These are phyloP conservation scores for Zygoascus biomembranicola DNA, from an alignment of 805 yeast genomes.

Conservation along the genomic window DNA sequence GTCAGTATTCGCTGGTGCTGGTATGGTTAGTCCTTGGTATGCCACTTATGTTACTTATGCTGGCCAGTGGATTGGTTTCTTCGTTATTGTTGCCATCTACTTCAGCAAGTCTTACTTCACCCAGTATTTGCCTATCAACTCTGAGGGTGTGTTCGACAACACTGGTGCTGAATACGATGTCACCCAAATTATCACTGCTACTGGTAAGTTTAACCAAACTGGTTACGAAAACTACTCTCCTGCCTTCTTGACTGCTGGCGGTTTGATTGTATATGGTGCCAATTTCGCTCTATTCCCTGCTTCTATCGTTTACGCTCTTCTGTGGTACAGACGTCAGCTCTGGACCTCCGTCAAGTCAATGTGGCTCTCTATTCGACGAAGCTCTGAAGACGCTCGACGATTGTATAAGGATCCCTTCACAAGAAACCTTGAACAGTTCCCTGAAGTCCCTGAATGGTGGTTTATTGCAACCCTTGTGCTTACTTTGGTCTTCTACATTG, in stretches of 20 bases:
- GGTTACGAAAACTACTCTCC: conserved; percentile 53
- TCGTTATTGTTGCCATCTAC: conserved; percentile 40
- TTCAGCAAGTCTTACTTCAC: conserved; percentile 51
- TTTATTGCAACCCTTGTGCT: conserved; percentile 40
- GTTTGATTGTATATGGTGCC: conserved; percentile 40
- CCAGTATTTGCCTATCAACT: conserved; percentile 50
- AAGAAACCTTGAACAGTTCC: conserved; percentile 5
- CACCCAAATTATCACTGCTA: conserved; percentile 32
- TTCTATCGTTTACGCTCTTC: conserved; percentile 37
- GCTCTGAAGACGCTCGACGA: conserved; percentile 3
- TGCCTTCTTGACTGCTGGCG: conserved; percentile 56
- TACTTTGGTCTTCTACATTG: conserved; percentile 27
- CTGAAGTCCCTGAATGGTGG: conserved; percentile 46
- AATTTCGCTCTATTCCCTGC: conserved; percentile 50
- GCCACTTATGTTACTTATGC: conserved; percentile 8
- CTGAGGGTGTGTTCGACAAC: conserved; percentile 44
- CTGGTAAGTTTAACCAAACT: conserved; percentile 20
- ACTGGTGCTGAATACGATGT: conserved; percentile 43
- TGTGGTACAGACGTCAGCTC: conserved; percentile 8
- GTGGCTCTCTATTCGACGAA: conserved; percentile 7
- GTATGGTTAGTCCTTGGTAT: conserved; percentile 13
- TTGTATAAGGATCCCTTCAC: conserved; percentile 10
- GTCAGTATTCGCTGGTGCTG: conserved; percentile 23
- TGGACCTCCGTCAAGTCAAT: not conserved
- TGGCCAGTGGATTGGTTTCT: conserved; percentile 12